A percentile compares a stretch with the other conserved stretches of the same genome.
These are phyloP conservation scores for Lentinus tigrinus DNA, from an alignment of 768 basidiomycete species.

Conservation along the genomic window DNA sequence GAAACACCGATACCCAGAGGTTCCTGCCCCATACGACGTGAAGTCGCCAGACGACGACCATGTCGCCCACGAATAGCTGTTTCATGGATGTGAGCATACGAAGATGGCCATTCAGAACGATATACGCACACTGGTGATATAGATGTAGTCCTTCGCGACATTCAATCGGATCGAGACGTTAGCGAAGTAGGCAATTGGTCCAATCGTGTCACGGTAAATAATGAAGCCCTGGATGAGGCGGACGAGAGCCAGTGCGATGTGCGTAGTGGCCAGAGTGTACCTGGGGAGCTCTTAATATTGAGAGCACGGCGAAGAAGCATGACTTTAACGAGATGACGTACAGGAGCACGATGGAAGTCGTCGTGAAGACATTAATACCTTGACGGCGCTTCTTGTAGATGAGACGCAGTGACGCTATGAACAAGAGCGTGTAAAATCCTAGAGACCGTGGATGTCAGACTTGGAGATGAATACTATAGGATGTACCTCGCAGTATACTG, in stretches of 20 bases:
- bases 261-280: slow-evolving; percentile 11
- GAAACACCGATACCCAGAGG: neutral
- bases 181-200: slow-evolving; percentile 7
- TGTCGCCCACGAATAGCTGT: slow-evolving; percentile 7
- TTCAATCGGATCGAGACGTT: slow-evolving; percentile 9
- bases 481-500: too few species aligned
- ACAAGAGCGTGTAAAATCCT: neutral
- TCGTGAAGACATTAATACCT: neutral
- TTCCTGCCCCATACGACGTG: slow-evolving; percentile 7
- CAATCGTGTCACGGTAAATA: slow-evolving; percentile 1
- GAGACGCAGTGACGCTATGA: neutral
- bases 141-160: slow-evolving; percentile 14
- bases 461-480: too few species aligned
- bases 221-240: slow-evolving; percentile 15
- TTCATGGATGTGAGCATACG: too few species aligned
- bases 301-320: neutral
- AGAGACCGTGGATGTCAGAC: too few species aligned
- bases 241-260: slow-evolving; percentile 6
- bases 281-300: neutral
- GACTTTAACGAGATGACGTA: neutral
- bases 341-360: neutral
- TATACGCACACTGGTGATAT: slow-evolving; percentile 16
- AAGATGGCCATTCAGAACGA: too few species aligned
- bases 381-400: too few species aligned
- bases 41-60: slow-evolving; percentile 8